Evolutionary conservation across 2,329 filamentous ascomycete species (phyloP).

Genomic region (Pseudogymnoascus sp.): DNA sequence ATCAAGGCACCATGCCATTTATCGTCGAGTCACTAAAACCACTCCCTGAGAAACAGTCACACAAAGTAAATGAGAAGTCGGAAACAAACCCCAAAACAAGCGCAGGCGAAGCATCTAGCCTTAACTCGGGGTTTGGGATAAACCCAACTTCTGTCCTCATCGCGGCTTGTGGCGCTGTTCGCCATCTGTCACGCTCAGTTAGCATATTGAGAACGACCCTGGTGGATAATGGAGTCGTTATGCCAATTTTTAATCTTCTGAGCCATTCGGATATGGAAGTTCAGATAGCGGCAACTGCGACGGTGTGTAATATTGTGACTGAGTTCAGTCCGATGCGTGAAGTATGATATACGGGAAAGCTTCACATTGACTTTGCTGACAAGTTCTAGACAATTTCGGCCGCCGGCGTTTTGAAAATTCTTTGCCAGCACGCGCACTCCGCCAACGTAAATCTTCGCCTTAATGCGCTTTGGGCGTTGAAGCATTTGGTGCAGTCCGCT

Average conservation of each 20-base stretch:
- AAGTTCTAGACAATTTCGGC: constrained; percentile 56
- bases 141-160: constrained; percentile 74
- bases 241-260: constrained; percentile 68
- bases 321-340: constrained; percentile 89
- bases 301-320: constrained; percentile 75
- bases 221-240: constrained; percentile 74
- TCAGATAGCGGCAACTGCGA: constrained; percentile 75
- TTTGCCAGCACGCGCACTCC: constrained; percentile 80
- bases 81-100: constrained; percentile 23
- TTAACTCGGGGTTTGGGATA: constrained; percentile 45
- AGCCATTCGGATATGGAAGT: constrained; percentile 68
- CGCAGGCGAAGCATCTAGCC: constrained; percentile 12
- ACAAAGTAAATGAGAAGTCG: constrained; percentile 30
- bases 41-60: constrained; percentile 42
- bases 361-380: constrained; percentile 10
- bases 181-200: constrained; percentile 77
- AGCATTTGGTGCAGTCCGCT: constrained; percentile 73
- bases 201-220: constrained; percentile 76
- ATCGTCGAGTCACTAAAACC: constrained; percentile 75
- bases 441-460: constrained; percentile 69
- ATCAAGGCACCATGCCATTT: constrained; percentile 70
- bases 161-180: constrained; percentile 73
- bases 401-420: constrained; percentile 61
- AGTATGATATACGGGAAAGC: constrained; percentile 41
- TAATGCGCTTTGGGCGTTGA: constrained; percentile 87